Evolutionary conservation across 2,329 filamentous ascomycete genomes (phyloP).

Genomic region (Fusarium sp.): DNA sequence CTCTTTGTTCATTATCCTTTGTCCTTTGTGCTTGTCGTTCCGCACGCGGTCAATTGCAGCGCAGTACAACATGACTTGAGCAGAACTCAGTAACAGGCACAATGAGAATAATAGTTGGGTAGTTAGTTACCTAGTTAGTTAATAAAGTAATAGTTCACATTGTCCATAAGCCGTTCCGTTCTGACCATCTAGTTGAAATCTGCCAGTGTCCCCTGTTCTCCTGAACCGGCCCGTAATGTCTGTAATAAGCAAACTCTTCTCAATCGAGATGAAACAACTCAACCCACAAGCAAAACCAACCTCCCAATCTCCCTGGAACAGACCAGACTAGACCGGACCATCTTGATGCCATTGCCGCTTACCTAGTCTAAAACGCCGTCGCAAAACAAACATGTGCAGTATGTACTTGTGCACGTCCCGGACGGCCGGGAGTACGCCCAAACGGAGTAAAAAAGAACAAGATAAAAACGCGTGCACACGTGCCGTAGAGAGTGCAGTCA

Average conservation of each 20-base stretch:
- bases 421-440: conserved; percentile 24
- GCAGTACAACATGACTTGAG: background rate
- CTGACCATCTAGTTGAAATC: conserved; percentile 18
- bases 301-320: conserved; percentile 13
- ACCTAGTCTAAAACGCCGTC: conserved; percentile 41
- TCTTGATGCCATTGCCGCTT: conserved; percentile 36
- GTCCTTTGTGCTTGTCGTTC: background rate
- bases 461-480: conserved; percentile 24
- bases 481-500: conserved; percentile 45
- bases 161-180: conserved; percentile 33
- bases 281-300: conserved; percentile 19
- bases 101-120: conserved; percentile 4
- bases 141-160: conserved; percentile 31
- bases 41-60: conserved; percentile 3
- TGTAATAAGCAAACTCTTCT: conserved; percentile 20
- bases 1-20: too few species aligned
- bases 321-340: conserved; percentile 20
- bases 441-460: conserved; percentile 10
- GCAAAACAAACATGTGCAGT: conserved; percentile 33
- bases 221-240: conserved; percentile 23
- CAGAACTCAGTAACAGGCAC: background rate
- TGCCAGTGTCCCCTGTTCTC: conserved; percentile 26
- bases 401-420: conserved; percentile 34
- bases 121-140: conserved; percentile 7
- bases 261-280: conserved; percentile 30